phyloP scores from a whole-genome alignment of 1,139 yeast genomes.

The Blastobotrys arbuscula region DNA sequence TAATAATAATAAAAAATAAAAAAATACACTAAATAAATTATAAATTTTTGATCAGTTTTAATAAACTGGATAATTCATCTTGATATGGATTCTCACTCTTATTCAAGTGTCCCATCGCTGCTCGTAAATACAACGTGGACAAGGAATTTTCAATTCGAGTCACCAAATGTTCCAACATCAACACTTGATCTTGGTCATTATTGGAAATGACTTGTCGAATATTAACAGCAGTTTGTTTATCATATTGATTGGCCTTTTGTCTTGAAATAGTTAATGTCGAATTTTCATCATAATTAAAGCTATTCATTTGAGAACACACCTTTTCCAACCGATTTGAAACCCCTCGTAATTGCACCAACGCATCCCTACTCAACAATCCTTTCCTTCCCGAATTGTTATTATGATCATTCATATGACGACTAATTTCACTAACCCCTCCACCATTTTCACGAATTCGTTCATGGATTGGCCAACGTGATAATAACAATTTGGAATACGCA shows the following conservation, averaged over 20 bases:
- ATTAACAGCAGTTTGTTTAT: slow-evolving; percentile 29
- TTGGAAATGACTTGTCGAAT: slow-evolving; percentile 22
- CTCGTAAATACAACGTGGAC: slow-evolving; percentile 25
- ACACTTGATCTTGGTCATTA: slow-evolving; percentile 38
- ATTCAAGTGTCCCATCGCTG: slow-evolving; percentile 15
- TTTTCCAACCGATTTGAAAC: slow-evolving; percentile 47
- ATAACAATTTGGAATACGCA: slow-evolving; percentile 63
- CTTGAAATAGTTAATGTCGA: not conserved
- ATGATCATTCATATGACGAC: not conserved
- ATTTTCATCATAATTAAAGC: not conserved
- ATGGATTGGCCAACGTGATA: slow-evolving; percentile 48
- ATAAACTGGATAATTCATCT: not conserved
- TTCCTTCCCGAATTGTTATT: not conserved
- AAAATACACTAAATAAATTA: not conserved
- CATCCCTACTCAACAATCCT: slow-evolving; percentile 30
- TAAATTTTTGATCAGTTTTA: not conserved
- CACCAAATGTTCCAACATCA: slow-evolving; percentile 56
- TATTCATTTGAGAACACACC: slow-evolving; percentile 38
- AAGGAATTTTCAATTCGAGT: slow-evolving; percentile 55
- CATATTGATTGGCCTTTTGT: slow-evolving; percentile 13
- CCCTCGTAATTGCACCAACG: slow-evolving; percentile 42
- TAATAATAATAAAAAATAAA: not conserved
- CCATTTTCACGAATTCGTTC: slow-evolving; percentile 14
- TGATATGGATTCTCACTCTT: slow-evolving; percentile 1
- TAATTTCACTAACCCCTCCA: not conserved